Evolutionary conservation across 139 green algal species (phyloP).

Genomic region (Dunaliella primolecta): DNA sequence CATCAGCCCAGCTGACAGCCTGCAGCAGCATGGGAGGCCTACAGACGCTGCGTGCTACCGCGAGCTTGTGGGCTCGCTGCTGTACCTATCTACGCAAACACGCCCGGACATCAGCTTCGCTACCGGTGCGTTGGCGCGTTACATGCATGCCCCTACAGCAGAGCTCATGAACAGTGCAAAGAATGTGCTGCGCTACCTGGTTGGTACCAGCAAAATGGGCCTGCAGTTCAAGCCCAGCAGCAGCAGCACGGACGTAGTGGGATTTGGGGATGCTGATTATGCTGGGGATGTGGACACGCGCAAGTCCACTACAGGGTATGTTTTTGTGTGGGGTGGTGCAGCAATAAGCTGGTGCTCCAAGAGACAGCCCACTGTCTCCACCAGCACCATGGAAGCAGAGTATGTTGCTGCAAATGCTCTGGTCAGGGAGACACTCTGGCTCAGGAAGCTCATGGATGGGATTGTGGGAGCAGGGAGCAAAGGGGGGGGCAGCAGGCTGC

Average conservation of each 20-base stretch:
- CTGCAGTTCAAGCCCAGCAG: conserved; percentile 5
- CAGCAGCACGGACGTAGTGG: conserved; percentile 10
- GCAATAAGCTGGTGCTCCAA: too few species aligned
- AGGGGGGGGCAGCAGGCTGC: too few species aligned
- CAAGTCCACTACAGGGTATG: conserved; percentile 42
- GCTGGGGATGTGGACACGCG: conserved; percentile 31
- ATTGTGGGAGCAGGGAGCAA: too few species aligned
- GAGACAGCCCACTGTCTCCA: too few species aligned
- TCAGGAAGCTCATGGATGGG: too few species aligned
- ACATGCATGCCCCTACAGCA: conserved; percentile 31
- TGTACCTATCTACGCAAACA: conserved; percentile 28
- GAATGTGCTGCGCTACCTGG: conserved; percentile 31
- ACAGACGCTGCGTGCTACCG: conserved; percentile 2
- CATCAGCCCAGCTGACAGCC: background rate
- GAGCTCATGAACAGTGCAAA: conserved; percentile 37
- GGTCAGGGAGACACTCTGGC: too few species aligned
- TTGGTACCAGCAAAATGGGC: conserved; percentile 16
- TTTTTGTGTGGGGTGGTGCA: conserved; percentile 30
- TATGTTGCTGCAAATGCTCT: too few species aligned
- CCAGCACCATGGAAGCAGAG: too few species aligned
- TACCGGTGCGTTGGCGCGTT: conserved; percentile 30
- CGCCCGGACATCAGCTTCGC: conserved; percentile 39
- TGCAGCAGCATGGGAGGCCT: background rate
- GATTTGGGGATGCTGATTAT: conserved; percentile 52
- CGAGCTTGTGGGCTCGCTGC: conserved; percentile 30